A percentile compares a stretch with the other conserved stretches of the same genome.
These are phyloP conservation scores for Rhizopus stolonifer DNA, from an alignment of 371 early-diverging fungal species.

Conservation along the genomic window DNA sequence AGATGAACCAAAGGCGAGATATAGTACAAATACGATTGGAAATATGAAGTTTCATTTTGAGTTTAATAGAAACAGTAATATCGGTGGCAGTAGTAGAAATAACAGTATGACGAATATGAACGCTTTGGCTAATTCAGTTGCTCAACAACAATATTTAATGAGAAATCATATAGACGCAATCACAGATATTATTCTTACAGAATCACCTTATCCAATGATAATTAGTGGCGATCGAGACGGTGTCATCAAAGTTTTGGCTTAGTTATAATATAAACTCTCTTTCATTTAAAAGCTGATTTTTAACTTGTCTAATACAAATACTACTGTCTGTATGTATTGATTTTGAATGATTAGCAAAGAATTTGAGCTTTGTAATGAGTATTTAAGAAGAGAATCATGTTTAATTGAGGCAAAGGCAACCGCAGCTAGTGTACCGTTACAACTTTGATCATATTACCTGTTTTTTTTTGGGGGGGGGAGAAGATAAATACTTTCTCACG, in stretches of 20 bases:
- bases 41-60: constrained; percentile 58
- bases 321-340: too few relatives aligned
- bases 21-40: constrained; percentile 59
- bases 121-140: constrained; percentile 19
- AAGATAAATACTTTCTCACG: too few relatives aligned
- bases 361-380: too few relatives aligned
- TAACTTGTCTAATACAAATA: too few relatives aligned
- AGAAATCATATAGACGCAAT: constrained; percentile 76
- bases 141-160: constrained; percentile 58
- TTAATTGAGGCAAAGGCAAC: too few relatives aligned
- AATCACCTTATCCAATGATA: constrained; percentile 75
- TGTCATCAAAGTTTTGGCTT: constrained; percentile 71
- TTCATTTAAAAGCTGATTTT: too few relatives aligned
- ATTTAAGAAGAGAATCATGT: too few relatives aligned
- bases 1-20: constrained; percentile 60
- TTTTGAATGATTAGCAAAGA: too few relatives aligned
- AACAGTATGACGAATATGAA: background rate
- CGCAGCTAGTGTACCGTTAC: too few relatives aligned
- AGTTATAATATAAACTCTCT: constrained; percentile 1
- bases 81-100: background rate
- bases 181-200: constrained; percentile 68
- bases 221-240: constrained; percentile 82
- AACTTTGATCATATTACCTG: too few relatives aligned
- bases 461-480: too few relatives aligned
- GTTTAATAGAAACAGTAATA: constrained; percentile 17